These are phyloP conservation scores for Rubroboletus pulcherrimus DNA, from an alignment of 768 basidiomycete species.

Conservation along the genomic window DNA sequence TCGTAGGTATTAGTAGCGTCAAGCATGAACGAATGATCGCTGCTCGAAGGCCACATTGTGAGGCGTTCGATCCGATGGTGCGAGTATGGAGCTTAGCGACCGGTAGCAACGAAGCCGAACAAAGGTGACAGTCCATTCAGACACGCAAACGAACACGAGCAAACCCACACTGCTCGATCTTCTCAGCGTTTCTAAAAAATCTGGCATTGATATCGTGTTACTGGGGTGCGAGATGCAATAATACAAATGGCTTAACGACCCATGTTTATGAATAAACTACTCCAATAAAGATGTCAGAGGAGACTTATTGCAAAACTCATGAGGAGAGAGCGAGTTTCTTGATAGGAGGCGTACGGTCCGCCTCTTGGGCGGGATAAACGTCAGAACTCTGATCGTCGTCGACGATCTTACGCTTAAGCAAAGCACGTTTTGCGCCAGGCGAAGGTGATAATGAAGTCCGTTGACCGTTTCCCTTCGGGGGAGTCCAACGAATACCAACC, in stretches of 20 bases:
- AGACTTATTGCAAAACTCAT: slow-evolving; percentile 16
- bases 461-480: slow-evolving; percentile 32
- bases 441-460: slow-evolving; percentile 46
- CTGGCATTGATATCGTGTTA: slow-evolving; percentile 14
- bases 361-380: slow-evolving; percentile 32
- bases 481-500: slow-evolving; percentile 33
- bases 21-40: neutral
- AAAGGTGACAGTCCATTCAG: no score
- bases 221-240: slow-evolving; percentile 13
- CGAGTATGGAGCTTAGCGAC: neutral
- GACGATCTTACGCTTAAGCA: slow-evolving; percentile 76
- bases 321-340: slow-evolving; percentile 60
- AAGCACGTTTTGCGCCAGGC: slow-evolving; percentile 49
- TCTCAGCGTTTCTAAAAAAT: neutral
- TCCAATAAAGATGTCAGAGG: slow-evolving; percentile 29
- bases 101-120: neutral
- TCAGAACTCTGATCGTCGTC: slow-evolving; percentile 39
- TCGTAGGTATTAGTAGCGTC: neutral
- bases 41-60: slow-evolving; percentile 4
- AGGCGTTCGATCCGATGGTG: neutral
- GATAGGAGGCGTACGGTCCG: slow-evolving; percentile 54
- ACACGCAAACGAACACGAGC: no score
- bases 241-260: slow-evolving; percentile 25
- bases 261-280: slow-evolving; percentile 31
- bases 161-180: no score